phyloP scores from a whole-genome alignment of 805 yeast species.

The Saccharomyces paradoxus region DNA sequence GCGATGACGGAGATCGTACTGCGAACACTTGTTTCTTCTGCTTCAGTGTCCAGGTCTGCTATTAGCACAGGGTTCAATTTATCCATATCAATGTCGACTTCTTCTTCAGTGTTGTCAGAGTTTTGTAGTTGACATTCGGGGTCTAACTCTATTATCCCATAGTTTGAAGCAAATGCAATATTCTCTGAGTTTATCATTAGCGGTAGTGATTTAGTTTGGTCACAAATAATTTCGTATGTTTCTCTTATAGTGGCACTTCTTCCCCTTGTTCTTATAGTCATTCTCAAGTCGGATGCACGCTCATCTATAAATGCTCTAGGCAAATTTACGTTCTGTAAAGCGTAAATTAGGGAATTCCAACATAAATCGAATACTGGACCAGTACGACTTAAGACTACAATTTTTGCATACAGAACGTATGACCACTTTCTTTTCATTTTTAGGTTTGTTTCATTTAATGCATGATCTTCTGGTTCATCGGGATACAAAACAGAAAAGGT shows the following conservation, averaged over 20 bases:
- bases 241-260: conserved; percentile 40
- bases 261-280: conserved; percentile 46
- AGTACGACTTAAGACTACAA: conserved; percentile 69
- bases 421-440: conserved; percentile 42
- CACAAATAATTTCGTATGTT: conserved; percentile 51
- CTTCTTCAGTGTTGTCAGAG: conserved; percentile 16
- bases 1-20: conserved; percentile 43
- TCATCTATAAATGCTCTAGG: conserved; percentile 69
- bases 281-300: conserved; percentile 42
- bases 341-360: conserved; percentile 58
- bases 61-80: conserved; percentile 37
- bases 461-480: conserved; percentile 30
- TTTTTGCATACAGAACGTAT: conserved; percentile 59
- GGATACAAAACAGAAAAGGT: conserved; percentile 39
- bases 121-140: conserved; percentile 28
- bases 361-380: conserved; percentile 78
- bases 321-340: conserved; percentile 49
- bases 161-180: conserved; percentile 41
- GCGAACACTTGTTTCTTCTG: conserved; percentile 58
- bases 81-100: conserved; percentile 28
- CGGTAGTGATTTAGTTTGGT: conserved; percentile 33
- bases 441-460: conserved; percentile 12
- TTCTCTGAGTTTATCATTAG: conserved; percentile 35
- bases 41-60: conserved; percentile 77
- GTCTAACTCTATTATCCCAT: conserved; percentile 48